A percentile compares a stretch with the other conserved stretches of the same genome.
Conservation (phyloP, 2,329 filamentous ascomycete genomes). For the Apiospora aurea region DNA sequence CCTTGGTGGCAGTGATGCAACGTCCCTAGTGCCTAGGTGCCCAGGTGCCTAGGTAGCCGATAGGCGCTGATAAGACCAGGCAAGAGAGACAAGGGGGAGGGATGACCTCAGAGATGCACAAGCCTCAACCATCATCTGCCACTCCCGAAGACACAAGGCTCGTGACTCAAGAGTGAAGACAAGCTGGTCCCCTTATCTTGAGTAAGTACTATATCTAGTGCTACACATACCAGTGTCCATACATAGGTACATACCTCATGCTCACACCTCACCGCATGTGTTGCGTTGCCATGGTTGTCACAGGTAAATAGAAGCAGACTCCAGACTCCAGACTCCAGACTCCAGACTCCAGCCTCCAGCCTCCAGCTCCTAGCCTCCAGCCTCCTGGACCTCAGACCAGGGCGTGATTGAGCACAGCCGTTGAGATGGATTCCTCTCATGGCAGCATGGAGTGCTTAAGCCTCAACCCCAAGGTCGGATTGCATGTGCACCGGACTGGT, state of each 20-base stretch:
- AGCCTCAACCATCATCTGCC: constrained; percentile 1
- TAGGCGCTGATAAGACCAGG: constrained; percentile 5
- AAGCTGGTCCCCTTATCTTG: not conserved
- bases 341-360: too few species aligned
- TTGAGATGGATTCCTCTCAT: not conserved
- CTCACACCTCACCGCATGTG: not conserved
- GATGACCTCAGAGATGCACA: not conserved
- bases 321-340: too few species aligned
- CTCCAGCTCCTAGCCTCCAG: too few species aligned
- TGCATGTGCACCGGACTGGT: not conserved
- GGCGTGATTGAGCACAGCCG: not conserved
- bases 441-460: not conserved
- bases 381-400: not conserved
- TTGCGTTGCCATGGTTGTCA: not conserved
- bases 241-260: not conserved
- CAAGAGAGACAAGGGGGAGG: not conserved
- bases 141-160: not conserved
- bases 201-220: not conserved
- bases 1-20: not conserved
- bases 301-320: not conserved
- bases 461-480: not conserved
- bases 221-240: not conserved
- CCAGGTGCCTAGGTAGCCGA: not conserved
- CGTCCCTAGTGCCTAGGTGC: not conserved
- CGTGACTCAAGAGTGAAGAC: constrained; percentile 11